These are phyloP conservation scores for Polytolypa hystricis DNA, from an alignment of 2,329 filamentous ascomycete species.

Conservation along the genomic window DNA sequence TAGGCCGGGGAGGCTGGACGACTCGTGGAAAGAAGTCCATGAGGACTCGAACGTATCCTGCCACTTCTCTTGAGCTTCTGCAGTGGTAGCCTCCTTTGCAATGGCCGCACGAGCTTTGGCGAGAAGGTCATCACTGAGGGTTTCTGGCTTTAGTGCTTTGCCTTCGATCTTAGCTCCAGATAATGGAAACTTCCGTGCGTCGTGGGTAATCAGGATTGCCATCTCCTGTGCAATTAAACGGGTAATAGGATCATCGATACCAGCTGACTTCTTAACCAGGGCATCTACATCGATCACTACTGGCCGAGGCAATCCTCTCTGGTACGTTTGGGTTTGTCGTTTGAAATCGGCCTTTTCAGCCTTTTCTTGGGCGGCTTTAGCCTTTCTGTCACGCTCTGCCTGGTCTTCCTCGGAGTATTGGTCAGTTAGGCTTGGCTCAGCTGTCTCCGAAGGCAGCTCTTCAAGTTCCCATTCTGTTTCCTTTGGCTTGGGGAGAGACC, in stretches of 20 bases:
- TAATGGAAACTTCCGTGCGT: slow-evolving; percentile 65
- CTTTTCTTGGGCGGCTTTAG: slow-evolving; percentile 52
- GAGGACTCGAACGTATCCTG: slow-evolving; percentile 39
- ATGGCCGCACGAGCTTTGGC: slow-evolving; percentile 68
- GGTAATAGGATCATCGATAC: slow-evolving; percentile 53
- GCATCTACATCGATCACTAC: slow-evolving; percentile 57
- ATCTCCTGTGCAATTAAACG: slow-evolving; percentile 65
- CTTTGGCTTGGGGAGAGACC: slow-evolving; percentile 80
- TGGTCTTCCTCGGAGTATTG: slow-evolving; percentile 54
- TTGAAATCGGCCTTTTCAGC: slow-evolving; percentile 59
- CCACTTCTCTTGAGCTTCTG: slow-evolving; percentile 40
- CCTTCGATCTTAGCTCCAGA: slow-evolving; percentile 55
- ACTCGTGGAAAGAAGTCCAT: slow-evolving; percentile 40
- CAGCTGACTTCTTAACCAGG: slow-evolving; percentile 53
- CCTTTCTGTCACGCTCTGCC: slow-evolving; percentile 64
- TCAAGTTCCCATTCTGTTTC: slow-evolving; percentile 92
- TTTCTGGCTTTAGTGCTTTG: slow-evolving; percentile 47
- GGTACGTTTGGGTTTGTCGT: slow-evolving; percentile 83
- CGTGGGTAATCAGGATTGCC: slow-evolving; percentile 68
- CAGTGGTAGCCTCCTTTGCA: slow-evolving; percentile 51
- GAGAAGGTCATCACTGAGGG: slow-evolving; percentile 60
- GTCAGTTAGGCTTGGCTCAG: slow-evolving; percentile 43
- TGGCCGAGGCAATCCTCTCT: slow-evolving; percentile 70
- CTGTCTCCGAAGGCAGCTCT: slow-evolving; percentile 65
- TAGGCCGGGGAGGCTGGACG: slow-evolving; percentile 56